Evolutionary conservation across 225 moss, liverwort and hornwort species (phyloP), one percentile per base, ranked within the genome.

Genomic region (Polytrichum commune): DNA sequence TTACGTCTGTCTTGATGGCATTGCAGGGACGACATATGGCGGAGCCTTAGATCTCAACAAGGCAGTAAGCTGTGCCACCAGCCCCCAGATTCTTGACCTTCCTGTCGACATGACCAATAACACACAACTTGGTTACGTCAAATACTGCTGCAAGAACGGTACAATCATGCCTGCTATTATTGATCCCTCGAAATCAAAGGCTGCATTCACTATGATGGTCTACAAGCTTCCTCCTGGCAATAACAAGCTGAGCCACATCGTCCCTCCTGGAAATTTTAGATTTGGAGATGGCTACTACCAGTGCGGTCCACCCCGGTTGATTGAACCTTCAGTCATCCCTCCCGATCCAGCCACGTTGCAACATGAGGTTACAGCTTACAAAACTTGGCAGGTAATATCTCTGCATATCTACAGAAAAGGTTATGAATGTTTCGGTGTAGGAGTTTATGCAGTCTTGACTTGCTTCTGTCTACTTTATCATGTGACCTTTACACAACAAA

Each of bases 121-220:
- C 53, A 81, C 70, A 1, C 5, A 8, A 1, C 28, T 86, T 5
- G 88, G 90, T 1, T 72, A 83, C n/a, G 83, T 93, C 54, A 25
- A 80, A 33, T 84, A 88, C 67, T 96, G 93, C 73, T 96, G 96
- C 78, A 72, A 88, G 28, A 96, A 96, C 24, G 96, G 96, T 27
- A 90, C 93, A 8, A 73, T 96, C 8, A 81, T 89, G 64, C 96
- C 96, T 0, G 65, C 73, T 8, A 27, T 84, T 58, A 82, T 96
- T 26, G 90, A 92, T 33, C 93, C 96, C 4, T 30, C 74, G 5
- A 86, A 80, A 67, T 84, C 87, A 33, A 85, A 88, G 66, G 92
- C 93, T 1, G 74, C 87, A 3, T 96, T 96, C 38, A 29, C 66
- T 0, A 65, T 95, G 68, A 66, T 84, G 19, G 95, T 95, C 13